Conservation (phyloP, 2,329 filamentous ascomycete species). For the Verticillium albo-atrum region DNA sequence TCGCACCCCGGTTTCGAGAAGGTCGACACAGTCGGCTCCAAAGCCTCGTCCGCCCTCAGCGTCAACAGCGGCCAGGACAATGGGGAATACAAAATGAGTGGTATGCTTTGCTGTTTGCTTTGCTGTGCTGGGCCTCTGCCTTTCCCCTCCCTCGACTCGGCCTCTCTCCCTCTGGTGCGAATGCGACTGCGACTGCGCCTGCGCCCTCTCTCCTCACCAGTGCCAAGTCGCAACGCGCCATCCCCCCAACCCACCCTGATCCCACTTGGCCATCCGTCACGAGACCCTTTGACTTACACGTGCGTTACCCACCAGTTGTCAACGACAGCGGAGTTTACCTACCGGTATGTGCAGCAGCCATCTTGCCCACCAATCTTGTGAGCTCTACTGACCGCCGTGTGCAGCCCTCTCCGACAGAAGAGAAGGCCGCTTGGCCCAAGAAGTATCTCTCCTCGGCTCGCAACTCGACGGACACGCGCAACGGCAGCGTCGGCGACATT, state of each 20-base stretch:
- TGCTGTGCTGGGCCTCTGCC: not conserved
- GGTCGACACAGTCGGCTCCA: slow-evolving; percentile 59
- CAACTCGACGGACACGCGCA: slow-evolving; percentile 48
- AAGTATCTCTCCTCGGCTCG: slow-evolving; percentile 44
- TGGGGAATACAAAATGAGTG: slow-evolving; percentile 76
- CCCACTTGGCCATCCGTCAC: not conserved
- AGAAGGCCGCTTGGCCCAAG: slow-evolving; percentile 72
- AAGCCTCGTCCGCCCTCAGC: slow-evolving; percentile 57
- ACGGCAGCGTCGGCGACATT: slow-evolving; percentile 68
- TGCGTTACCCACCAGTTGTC: slow-evolving; percentile 60
- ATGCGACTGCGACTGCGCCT: too few relatives aligned
- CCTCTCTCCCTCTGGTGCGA: not conserved
- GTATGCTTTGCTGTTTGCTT: slow-evolving; percentile 40
- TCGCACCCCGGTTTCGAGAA: slow-evolving; percentile 53
- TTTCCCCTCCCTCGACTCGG: not conserved
- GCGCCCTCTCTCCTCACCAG: slow-evolving; percentile 2
- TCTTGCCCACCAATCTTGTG: slow-evolving; percentile 12
- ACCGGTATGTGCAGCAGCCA: slow-evolving; percentile 56
- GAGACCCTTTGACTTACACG: not conserved
- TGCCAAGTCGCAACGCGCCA: slow-evolving; percentile 3
- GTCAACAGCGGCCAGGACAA: slow-evolving; percentile 59
- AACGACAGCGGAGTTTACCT: slow-evolving; percentile 94
- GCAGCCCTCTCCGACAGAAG: slow-evolving; percentile 84
- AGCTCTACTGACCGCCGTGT: slow-evolving; percentile 12
- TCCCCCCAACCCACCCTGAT: slow-evolving; percentile 6